A percentile compares a stretch with the other conserved stretches of the same genome.
These are phyloP conservation scores for Rhododendron williamsianum DNA, from an alignment of 148 eudicot genomes.

Conservation along the genomic window DNA sequence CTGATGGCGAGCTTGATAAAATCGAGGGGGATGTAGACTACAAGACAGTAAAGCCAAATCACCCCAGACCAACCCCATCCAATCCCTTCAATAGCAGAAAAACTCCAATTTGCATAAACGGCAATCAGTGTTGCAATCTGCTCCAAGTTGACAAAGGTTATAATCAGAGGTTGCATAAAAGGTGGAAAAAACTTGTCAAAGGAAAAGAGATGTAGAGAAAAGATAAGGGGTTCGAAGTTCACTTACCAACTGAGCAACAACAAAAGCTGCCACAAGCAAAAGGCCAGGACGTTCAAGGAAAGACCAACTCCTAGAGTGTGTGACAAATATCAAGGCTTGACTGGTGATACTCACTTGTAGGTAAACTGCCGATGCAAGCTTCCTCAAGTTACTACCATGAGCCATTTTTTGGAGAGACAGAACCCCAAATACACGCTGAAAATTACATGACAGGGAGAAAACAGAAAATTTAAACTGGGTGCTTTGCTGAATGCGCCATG, in stretches of 20 bases:
- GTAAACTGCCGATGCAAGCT: conserved; percentile 36
- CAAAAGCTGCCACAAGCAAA: conserved; percentile 31
- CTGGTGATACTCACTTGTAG: conserved; percentile 48
- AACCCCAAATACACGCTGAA: conserved; percentile 15
- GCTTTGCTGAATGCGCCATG: background rate
- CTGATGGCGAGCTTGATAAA: conserved; percentile 34
- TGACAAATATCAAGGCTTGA: conserved; percentile 41
- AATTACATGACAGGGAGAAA: conserved; percentile 6
- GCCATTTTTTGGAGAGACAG: conserved; percentile 9
- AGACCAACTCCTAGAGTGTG: conserved; percentile 47
- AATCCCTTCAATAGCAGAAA: conserved; percentile 35
- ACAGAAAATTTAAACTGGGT: background rate
- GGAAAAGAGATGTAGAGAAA: background rate
- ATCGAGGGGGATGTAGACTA: conserved; percentile 38
- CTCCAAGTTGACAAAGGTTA: background rate
- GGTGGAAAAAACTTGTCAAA: background rate
- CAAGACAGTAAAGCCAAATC: conserved; percentile 38
- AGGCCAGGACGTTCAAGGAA: conserved; percentile 41
- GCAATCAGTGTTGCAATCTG: conserved; percentile 43
- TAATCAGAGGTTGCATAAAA: background rate
- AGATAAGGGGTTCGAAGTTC: background rate
- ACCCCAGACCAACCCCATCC: conserved; percentile 57
- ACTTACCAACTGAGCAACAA: conserved; percentile 47
- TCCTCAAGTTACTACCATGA: conserved; percentile 14
- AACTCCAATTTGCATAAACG: conserved; percentile 43